Evolutionary conservation across 2,329 filamentous ascomycete species (phyloP), one percentile per base, ranked within the genome.

Genomic region (Bipolaris zeicola): DNA sequence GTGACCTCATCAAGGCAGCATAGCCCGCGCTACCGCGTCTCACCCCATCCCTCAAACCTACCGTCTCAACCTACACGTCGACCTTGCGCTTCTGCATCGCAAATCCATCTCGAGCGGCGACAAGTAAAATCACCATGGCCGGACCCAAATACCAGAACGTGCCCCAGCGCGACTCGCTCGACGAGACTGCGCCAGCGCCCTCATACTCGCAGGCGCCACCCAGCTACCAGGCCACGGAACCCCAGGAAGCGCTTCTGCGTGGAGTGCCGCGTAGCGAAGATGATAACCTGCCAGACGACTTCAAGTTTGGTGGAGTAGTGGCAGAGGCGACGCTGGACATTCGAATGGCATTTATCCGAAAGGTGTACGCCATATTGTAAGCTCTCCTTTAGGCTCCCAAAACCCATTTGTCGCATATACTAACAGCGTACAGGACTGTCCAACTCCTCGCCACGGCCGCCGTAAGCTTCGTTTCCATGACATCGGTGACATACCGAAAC

Each of bases 231-330:
- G 82, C 86, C 73, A 82, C 86, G 31, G 83, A 86, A 36, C 81
- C 80, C 24, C 78, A 83, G 58, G 82, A 82, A 68, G 82, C 84
- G 20, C 82, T 90, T 38, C 85, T 90, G 55, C 84, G 84, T 60
- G 89, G 83, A 50, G 75, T 77, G 42, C 87, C 91, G 49, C 87
- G 93, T 68, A 85, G 83, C 74, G 93, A 93, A 77, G 87, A 93
- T 73, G 94, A 97, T 79, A 96, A 97, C 72, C 76, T 98, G 42
- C 94, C 94, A 1, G 94, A 98, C 80, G 94, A 98, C 78, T 98
- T 98, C 87, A 98, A 97, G 85, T 98, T 96, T 73, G 95, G 94
- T 67, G 93, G 92, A 60, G 92, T 89, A 16, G 93, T 98, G 57
- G 89, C 93, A 65, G 95, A 98, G 81, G 94, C 91, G 44, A 96